Base-by-base conservation (phyloP, 179 eudicot genomes). In the Sideroxylon spinosum region DNA sequence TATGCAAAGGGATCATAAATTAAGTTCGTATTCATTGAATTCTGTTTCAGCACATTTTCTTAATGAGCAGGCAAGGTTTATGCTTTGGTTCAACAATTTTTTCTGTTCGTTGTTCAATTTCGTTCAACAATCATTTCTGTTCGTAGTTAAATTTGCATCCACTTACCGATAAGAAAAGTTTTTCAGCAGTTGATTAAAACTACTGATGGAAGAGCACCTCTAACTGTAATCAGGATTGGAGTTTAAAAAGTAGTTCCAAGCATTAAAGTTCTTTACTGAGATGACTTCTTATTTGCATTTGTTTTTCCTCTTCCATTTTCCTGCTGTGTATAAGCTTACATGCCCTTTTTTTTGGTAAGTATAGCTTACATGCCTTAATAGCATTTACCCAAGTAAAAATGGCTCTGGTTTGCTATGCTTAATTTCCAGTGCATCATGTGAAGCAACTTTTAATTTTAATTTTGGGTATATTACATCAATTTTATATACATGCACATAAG, bases 31-130 rank as follows among this genome's bases (percentile, higher is more conserved):
- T 80, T 96, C 99, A 3, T 84, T 96, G 63, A 96, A 96, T 88
- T 92, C 99, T 80, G 99, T 96, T 68, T 96, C 99, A 82, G 93
- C 99, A 53, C 98, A 94, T 86, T 96, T 96, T 81, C 97, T 96
- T 67, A 95, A 93, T 60, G 99, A 96, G 90, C 99, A 96, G 97
- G 99, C 88, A 82, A 85, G 71, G 65, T 37, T 76, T 25, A 29
- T 67, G 22, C 55, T 23, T 77, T 65, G 44, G 44, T 37, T 37
- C 44, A 37, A 37, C 44, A 32, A 32, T 32, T 32, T n/a, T n/a
- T n/a, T n/a, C n/a, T n/a, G 37, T 32, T 32, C 3, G 37, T 32
- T 32, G 37, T 32, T 32, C 37, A 32, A 32, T 32, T 32, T 32
- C 1, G 37, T 50, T 49, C 53, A 16, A 52, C 29, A 6, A 10